A percentile compares a stretch with the other conserved stretches of the same genome.
These are phyloP conservation scores for Rhododendron ferrugineum DNA, from an alignment of 148 eudicot species.

Conservation along the genomic window DNA sequence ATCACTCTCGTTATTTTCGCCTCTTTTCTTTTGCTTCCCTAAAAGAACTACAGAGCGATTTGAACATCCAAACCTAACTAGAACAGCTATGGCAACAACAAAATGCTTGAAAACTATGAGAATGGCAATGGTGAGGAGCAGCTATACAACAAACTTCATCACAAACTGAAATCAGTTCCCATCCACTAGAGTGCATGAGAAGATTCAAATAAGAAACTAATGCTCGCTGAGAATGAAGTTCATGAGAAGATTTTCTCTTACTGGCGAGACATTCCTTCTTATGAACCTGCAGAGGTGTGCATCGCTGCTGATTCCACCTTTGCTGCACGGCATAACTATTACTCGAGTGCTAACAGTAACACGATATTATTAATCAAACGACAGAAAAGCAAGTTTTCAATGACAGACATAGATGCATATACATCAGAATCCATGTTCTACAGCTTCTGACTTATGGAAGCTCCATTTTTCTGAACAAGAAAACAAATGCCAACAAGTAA, in stretches of 20 bases:
- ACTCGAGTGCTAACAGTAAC: background rate
- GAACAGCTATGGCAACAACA: background rate
- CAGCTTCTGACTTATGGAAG: background rate
- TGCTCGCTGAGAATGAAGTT: background rate
- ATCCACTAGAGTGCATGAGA: background rate
- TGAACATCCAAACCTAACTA: background rate
- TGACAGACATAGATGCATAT: background rate
- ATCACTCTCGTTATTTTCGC: no score
- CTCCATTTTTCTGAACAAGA: background rate
- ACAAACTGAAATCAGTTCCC: background rate
- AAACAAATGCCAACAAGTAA: background rate
- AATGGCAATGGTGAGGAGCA: background rate
- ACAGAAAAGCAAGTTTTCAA: background rate
- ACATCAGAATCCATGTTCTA: background rate
- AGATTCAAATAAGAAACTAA: background rate
- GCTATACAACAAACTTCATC: background rate
- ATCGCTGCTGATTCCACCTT: background rate
- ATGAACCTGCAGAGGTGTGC: background rate
- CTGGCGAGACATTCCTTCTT: background rate
- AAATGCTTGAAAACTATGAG: background rate
- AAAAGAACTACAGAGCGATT: no score
- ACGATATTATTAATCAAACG: background rate
- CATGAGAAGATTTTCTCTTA: background rate
- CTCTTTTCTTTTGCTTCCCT: no score
- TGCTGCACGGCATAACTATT: background rate